phyloP scores from a whole-genome alignment of 169 alveolate genomes.

The Plasmodium vivax region DNA sequence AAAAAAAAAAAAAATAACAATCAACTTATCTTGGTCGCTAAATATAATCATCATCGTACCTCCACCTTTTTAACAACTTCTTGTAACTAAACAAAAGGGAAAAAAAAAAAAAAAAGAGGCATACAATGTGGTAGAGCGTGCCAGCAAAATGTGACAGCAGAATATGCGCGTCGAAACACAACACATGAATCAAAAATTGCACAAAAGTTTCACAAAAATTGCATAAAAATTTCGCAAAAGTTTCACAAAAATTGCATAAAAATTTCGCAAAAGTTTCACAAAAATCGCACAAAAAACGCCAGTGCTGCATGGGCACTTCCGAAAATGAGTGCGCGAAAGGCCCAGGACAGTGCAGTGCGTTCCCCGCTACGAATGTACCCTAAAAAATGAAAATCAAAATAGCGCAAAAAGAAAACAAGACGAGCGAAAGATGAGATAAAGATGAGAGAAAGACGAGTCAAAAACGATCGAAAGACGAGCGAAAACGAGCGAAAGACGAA shows the following conservation, averaged over 20 bases:
- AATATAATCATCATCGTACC: conserved; percentile 72
- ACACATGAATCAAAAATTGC: not conserved
- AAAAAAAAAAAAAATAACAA: conserved; percentile 8
- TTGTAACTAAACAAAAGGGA: conserved; percentile 40
- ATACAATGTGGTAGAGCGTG: not conserved
- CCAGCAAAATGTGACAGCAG: not conserved
- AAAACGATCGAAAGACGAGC: not conserved
- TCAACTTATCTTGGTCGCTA: not conserved
- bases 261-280: too few relatives aligned
- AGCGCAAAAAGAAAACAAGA: not conserved
- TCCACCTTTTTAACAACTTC: conserved; percentile 72
- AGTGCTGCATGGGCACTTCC: not conserved
- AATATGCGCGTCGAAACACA: conserved; percentile 1
- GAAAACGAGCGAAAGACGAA: not conserved
- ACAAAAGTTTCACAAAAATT: not conserved
- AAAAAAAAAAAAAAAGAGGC: not conserved
- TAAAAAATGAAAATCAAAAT: not conserved
- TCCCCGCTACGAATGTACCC: not conserved
- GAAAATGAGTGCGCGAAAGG: not conserved
- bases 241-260: not conserved
- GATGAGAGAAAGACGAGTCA: not conserved
- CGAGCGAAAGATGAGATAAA: not conserved
- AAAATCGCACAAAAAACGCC: not conserved
- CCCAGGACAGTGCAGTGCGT: not conserved
- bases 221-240: not conserved